Evolutionary conservation across 257 asterid species (phyloP), one percentile per base, ranked within the genome.

Genomic region (Solanum chmielewskii): DNA sequence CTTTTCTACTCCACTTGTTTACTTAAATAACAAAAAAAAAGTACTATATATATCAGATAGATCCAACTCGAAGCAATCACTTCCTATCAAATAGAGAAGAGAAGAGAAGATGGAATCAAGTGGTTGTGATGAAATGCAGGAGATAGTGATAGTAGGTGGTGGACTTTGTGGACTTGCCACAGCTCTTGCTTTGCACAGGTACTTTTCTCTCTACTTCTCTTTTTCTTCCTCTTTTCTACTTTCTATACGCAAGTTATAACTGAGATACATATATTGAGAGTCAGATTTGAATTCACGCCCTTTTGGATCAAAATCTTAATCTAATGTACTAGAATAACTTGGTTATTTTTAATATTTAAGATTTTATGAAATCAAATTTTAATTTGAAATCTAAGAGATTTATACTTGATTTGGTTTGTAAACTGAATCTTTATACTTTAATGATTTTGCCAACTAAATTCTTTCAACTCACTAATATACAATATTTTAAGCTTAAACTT

Each of bases 111-210:
- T 89, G 91, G 87, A 80, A 62, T 69, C 89, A 41, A 56, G n/a
- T 70, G 83, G 3, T 52, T 70, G 59, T 83, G 87, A 87, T 41
- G 90, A 86, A 37, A 74, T 70, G 23, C 78, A 84, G 7, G 90
- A 87, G 42, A 73, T 89, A 33, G 92, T 91, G 45, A 89, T 89
- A 45, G 92, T 89, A 18, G 93, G 92, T 25, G 92, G 91, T 2
- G 92, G 93, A 33, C 88, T 91, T 85, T 87, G 90, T 47, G 93
- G 93, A 6, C 93, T 91, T 44, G 91, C 93, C 60, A 91, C 92
- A 1, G 91, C 92, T 7, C 91, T 91, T 41, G 93, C 92, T 64
- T 90, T 91, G 71, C 91, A 91, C 83, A 86, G 86, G 93, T 91
- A 14, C 35, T 21, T 23, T 23, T 49, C 59, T 39, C 11, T 11